These are phyloP conservation scores for Pneumocystis jirovecii DNA, from an alignment of 1,139 yeast genomes.

Conservation along the genomic window DNA sequence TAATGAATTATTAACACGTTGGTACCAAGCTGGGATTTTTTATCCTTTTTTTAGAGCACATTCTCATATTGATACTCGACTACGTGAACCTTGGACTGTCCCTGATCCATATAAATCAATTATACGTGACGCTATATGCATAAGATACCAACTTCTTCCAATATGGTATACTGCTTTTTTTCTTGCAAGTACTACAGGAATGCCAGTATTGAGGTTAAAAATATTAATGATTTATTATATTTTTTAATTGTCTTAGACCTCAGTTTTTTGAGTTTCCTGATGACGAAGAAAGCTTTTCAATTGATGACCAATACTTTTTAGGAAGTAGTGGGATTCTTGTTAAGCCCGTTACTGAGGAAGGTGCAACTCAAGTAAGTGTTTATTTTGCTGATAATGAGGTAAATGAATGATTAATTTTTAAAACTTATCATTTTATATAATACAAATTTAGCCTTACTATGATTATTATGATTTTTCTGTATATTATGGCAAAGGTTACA, in stretches of 20 bases:
- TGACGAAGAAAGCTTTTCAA: slow-evolving; percentile 34
- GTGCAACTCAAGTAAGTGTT: slow-evolving; percentile 32
- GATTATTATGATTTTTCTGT: slow-evolving; percentile 44
- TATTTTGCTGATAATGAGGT: slow-evolving; percentile 50
- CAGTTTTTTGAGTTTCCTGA: slow-evolving; percentile 51
- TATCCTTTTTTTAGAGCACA: slow-evolving; percentile 95
- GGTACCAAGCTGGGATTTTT: slow-evolving; percentile 95
- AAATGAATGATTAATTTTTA: not conserved
- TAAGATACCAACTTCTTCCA: slow-evolving; percentile 67
- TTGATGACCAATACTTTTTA: slow-evolving; percentile 75
- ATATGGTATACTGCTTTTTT: slow-evolving; percentile 69
- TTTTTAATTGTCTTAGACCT: slow-evolving; percentile 29
- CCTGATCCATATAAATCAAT: slow-evolving; percentile 58
- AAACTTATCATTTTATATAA: not conserved
- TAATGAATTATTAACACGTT: slow-evolving; percentile 63
- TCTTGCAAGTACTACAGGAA: slow-evolving; percentile 43
- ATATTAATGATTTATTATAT: not conserved
- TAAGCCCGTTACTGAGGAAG: slow-evolving; percentile 62
- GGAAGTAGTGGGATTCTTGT: slow-evolving; percentile 63
- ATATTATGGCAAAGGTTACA: slow-evolving; percentile 27
- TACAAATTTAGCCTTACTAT: slow-evolving; percentile 20
- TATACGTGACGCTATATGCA: slow-evolving; percentile 53
- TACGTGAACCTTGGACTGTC: slow-evolving; percentile 85
- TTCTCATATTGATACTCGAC: slow-evolving; percentile 82
- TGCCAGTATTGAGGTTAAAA: slow-evolving; percentile 40